A percentile compares a stretch with the other conserved stretches of the same genome.
These are phyloP conservation scores for Sugiyamaella marilandica DNA, from an alignment of 805 yeast species.

Conservation along the genomic window DNA sequence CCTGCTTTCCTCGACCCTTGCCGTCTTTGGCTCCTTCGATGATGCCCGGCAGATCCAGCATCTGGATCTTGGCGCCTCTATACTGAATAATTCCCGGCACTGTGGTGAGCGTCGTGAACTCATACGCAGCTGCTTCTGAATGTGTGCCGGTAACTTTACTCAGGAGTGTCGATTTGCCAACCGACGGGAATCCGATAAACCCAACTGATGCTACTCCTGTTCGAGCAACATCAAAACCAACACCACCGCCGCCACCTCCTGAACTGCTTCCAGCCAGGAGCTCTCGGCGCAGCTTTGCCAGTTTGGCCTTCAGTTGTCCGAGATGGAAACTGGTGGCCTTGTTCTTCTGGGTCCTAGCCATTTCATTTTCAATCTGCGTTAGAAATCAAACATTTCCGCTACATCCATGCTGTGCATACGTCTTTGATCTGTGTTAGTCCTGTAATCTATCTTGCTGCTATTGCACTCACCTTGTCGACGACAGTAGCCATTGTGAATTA, in stretches of 20 bases:
- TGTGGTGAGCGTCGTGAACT: slow-evolving; percentile 94
- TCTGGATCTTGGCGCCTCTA: slow-evolving; percentile 96
- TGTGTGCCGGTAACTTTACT: slow-evolving; percentile 91
- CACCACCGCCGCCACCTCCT: slow-evolving; percentile 87
- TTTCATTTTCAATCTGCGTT: slow-evolving; percentile 90
- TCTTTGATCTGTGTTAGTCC: slow-evolving; percentile 26
- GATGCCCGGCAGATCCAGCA: slow-evolving; percentile 97
- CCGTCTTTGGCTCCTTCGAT: slow-evolving; percentile 98
- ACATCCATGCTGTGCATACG: slow-evolving; percentile 23
- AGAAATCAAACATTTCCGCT: slow-evolving; percentile 34
- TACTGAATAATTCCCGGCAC: slow-evolving; percentile 96
- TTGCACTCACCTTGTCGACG: slow-evolving; percentile 45
- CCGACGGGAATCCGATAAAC: slow-evolving; percentile 97
- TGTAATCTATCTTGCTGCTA: background rate
- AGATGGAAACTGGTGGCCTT: slow-evolving; percentile 96
- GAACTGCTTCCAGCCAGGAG: slow-evolving; percentile 65
- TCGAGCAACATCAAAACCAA: slow-evolving; percentile 97
- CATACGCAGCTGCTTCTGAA: slow-evolving; percentile 95
- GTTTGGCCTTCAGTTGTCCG: slow-evolving; percentile 94
- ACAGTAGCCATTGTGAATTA: slow-evolving; percentile 52
- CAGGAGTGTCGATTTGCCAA: slow-evolving; percentile 70
- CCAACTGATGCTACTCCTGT: slow-evolving; percentile 98
- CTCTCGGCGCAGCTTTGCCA: slow-evolving; percentile 93
- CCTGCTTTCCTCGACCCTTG: slow-evolving; percentile 97
- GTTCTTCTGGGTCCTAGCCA: slow-evolving; percentile 97